These are phyloP conservation scores for Candolleomyces eurysporus DNA, from an alignment of 768 basidiomycete genomes.

Conservation along the genomic window DNA sequence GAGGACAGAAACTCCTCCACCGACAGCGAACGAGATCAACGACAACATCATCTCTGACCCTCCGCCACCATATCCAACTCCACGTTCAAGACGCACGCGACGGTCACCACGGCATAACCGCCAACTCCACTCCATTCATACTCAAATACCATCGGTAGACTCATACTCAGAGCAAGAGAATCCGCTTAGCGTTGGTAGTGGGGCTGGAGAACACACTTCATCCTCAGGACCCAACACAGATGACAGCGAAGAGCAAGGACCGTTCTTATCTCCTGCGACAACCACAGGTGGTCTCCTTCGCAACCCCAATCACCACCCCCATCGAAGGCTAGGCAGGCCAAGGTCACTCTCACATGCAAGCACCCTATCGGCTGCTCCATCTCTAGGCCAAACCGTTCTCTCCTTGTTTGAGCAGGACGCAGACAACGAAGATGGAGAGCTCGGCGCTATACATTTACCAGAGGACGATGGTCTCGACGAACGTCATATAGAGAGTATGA, in stretches of 20 bases:
- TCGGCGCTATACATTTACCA: conserved; percentile 2
- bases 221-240: conserved; percentile 19
- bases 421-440: conserved; percentile 34
- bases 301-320: conserved; percentile 19
- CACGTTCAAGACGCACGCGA: conserved; percentile 20
- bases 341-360: conserved; percentile 62
- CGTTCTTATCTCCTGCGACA: conserved; percentile 45
- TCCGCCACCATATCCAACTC: conserved; percentile 66
- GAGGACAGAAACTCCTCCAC: background rate
- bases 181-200: background rate
- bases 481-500: conserved; percentile 28
- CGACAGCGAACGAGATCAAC: conserved; percentile 1
- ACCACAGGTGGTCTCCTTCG: conserved; percentile 10
- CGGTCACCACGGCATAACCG: conserved; percentile 30
- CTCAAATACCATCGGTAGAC: conserved; percentile 5
- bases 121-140: conserved; percentile 18
- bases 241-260: conserved; percentile 38
- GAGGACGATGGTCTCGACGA: conserved; percentile 24
- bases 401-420: conserved; percentile 55
- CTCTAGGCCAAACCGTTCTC: conserved; percentile 64
- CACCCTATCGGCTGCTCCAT: conserved; percentile 54
- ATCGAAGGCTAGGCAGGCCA: conserved; percentile 26
- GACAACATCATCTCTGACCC: conserved; percentile 43
- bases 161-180: conserved; percentile 17
- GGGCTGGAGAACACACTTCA: background rate